Evolutionary conservation across 2,329 filamentous ascomycete species (phyloP), one percentile per base, ranked within the genome.

Genomic region (Colletotrichum viniferum): DNA sequence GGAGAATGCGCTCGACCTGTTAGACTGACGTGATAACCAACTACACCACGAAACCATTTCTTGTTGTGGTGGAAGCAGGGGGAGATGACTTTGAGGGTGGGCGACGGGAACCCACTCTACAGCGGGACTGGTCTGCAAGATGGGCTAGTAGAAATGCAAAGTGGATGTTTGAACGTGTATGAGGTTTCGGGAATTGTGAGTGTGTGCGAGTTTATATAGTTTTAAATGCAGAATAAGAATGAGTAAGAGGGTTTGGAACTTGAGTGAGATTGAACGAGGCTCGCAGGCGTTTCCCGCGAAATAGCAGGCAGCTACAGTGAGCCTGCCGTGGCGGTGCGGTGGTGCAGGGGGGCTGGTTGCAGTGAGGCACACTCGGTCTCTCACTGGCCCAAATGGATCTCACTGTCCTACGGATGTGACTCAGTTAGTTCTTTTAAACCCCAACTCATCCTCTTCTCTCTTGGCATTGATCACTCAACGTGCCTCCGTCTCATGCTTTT

Each of bases 1-100:
- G 4, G 60, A 14, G 56, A 26, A 14, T 13, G 36, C 13, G 28
- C 34, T 26, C 8, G 16, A 18, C 2, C n/a, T 82, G 85, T 87
- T 87, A 87, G 84, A 86, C 85, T 86, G 84, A 87, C 83, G 85
- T 86, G 85, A 87, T 87, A 86, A 87, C 85, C 85, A 86, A 86
- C 85, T 83, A 82, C 81, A 82, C 81, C 80, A 82, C 72, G 71
- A 75, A 58, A 75, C 69, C 73, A 52, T 52, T 18, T 21, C 9
- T n/a, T 55, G 9, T 32, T 28, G 18, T 64, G 43, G 18, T 6
- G 30, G 3, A 0, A 0, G 2, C 6, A 34, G 67, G 4, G 10
- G 6, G 28, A 34, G 26, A 30, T 26, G 66, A 4, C 7, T 69
- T 48, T 67, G 65, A 43, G 14, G 24, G 18, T 36, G 24, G 24